Base-by-base conservation (phyloP, 108 stramenopile species). In the Fragilariopsis cylindrus region DNA sequence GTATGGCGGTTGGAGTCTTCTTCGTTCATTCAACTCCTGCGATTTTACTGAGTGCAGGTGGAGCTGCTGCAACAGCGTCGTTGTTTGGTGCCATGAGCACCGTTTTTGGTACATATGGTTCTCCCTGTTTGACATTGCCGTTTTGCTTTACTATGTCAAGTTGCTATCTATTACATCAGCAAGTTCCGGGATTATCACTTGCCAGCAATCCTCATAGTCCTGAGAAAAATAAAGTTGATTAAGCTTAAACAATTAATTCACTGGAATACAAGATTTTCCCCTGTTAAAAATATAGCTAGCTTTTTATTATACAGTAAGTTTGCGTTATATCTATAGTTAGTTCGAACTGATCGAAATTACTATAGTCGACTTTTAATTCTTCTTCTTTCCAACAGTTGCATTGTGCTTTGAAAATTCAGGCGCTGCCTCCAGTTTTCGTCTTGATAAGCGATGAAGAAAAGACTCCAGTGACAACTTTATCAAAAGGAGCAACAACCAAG, bases 1-100 rank as follows among this genome's bases (percentile, higher is more conserved):
- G 84, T 18, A 82, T 94, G 86, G 90, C 81, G 30, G 81, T 92
- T 7, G 90, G 88, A n/a, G 88, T 87, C 60, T 90, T 91, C 69
- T 91, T 87, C 80, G 87, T 85, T 13, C 77, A 87, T 60, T 84
- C 87, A 19, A 84, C 78, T 30, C 69, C 78, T 18, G 60, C 83
- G 8, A 58, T 86, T 50, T 69, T 68, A 16, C 72, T 94, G 78
- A 81, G 79, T 71, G 86, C 72, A 40, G 78, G 79, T 15, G 85
- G 87, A 11, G 93, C 93, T 7, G 87, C 82, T 3, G 86, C 87
- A 4, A 87, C 90, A 3, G 87, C 90, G 8, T 84, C 78, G 48
- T 49, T 88, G 57, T 91, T 91, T 74, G 93, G 89, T 7, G 88
- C 86, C 39, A 82, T 94, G 72, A 77, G 87, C 47, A 72, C 76